Evolutionary conservation across 176 grass and related monocot genomes (phyloP), one percentile per base, ranked within the genome.

Genomic region (Musa troglodytarum): DNA sequence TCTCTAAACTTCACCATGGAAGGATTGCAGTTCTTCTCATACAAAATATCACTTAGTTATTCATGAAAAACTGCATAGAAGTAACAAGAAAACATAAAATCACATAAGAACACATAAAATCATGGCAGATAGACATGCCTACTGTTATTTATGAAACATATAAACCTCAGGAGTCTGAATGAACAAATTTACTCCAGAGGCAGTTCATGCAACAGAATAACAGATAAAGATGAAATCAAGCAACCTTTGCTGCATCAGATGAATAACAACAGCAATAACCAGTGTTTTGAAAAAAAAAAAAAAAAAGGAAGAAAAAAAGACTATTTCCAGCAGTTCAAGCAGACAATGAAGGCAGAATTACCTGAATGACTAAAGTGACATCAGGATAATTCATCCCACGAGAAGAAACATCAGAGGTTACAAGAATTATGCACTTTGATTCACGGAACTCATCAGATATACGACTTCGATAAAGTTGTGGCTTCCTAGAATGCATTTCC

Each of bases 401-500:
- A 69, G 87, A 83, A 34, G 87, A 92, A 84, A 93, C 94, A 70
- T 97, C 94, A 53, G 90, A 97, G 3, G 94, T 97, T 55, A 91
- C 80, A 56, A 97, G 90, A 91, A 97, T 85, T 58, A 97, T 58
- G 72, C 82, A 84, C 54, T 74, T 93, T 68, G 80, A 82, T 69
- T 87, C 84, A 68, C 88, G 88, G 63, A 93, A 93, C 58, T 98
- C 94, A 43, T 98, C 88, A 78, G 88, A 90, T 77, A 93, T 91
- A 17, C 94, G 90, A 77, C 81, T 88, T 74, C 94, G 83, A 62
- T 85, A 93, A 34, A 97, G 90, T 78, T 93, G 94, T 16, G 94
- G 94, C 28, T 98, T 98, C 74, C 94, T 87, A 34, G 94, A 98
- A 79, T 98, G 94, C 49, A 98, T 91, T 85, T 91, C 88, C 79